Base-by-base conservation (phyloP, 2,329 filamentous ascomycete species). In the Pyrenochaeta sp. region DNA sequence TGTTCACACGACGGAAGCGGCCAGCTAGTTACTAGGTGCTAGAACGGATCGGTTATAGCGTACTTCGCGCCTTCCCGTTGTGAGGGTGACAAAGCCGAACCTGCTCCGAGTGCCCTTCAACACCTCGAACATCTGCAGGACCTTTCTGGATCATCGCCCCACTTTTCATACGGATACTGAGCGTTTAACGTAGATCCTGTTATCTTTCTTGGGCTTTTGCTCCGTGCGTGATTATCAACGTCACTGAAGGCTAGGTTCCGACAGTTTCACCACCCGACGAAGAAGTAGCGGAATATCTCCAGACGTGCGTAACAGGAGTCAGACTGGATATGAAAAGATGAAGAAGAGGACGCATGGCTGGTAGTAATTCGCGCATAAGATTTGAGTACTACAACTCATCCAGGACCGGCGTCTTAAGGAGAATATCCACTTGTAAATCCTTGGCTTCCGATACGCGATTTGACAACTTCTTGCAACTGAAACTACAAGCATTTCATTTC, bases 1-100 rank as follows among this genome's bases (percentile, higher is more conserved):
- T 36, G 42, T 48, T 43, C 42, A 24, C 46, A 27, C 28, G 36
- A 50, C 49, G 46, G 52, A 39, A 50, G 42, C n/a, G 36, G 22
- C n/a, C 9, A 15, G 19, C 28, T 49, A 43, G 48, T 40, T 9
- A 12, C 36, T 10, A 24, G 27, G n/a, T 3, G 19, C 48, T 56
- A 52, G 32, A 8, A 13, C 36, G 6, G 22, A 50, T 34, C 13
- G 5, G 54, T 43, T 3, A 37, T 49, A 24, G 54, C 45, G 54
- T 22, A 24, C 7, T n/a, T 32, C 1, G 32, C 28, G 24, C 27
- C 42, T 40, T 54, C 40, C 34, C 10, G 44, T 22, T 34, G 4
- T 4, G 7, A 12, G 3, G 6, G 42, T 46, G 32, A 28, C 22
- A 50, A 50, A 42, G 48, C 48, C 48, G 48, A 50, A 40, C 25